phyloP scores from a whole-genome alignment of 179 eudicot species.

The Silene coronaria region DNA sequence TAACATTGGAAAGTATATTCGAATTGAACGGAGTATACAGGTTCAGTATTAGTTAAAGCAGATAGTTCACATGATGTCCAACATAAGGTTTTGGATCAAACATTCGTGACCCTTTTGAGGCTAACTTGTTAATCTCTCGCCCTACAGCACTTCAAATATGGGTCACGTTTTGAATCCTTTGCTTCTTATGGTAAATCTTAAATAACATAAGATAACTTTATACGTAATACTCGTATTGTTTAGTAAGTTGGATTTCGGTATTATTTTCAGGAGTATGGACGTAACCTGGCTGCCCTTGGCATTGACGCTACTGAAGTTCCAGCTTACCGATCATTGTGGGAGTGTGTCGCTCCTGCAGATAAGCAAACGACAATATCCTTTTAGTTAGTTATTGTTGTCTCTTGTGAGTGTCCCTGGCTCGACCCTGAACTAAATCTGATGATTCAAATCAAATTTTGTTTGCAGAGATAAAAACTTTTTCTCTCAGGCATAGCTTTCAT shows the following conservation, averaged over 20 bases:
- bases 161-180: not conserved
- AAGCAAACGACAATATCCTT: slow-evolving; percentile 50
- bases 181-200: not conserved
- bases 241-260: not conserved
- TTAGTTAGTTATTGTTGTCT: slow-evolving; percentile 25
- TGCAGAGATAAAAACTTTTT: not conserved
- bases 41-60: not conserved
- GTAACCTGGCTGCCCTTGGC: slow-evolving; percentile 74
- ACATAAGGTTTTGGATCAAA: not conserved
- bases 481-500: slow-evolving; percentile 1
- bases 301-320: slow-evolving; percentile 65
- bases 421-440: not conserved
- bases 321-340: slow-evolving; percentile 68
- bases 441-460: not conserved
- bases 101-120: not conserved
- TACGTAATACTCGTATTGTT: too few relatives aligned
- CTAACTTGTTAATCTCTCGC: not conserved
- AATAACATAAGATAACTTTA: not conserved
- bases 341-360: slow-evolving; percentile 78
- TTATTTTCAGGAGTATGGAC: slow-evolving; percentile 71
- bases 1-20: not conserved
- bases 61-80: not conserved
- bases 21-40: not conserved
- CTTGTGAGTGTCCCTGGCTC: not conserved
- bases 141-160: not conserved